A percentile compares a stretch with the other conserved stretches of the same genome.
phyloP scores from a whole-genome alignment of 805 yeast genomes.

The Candida endomychidarum region DNA sequence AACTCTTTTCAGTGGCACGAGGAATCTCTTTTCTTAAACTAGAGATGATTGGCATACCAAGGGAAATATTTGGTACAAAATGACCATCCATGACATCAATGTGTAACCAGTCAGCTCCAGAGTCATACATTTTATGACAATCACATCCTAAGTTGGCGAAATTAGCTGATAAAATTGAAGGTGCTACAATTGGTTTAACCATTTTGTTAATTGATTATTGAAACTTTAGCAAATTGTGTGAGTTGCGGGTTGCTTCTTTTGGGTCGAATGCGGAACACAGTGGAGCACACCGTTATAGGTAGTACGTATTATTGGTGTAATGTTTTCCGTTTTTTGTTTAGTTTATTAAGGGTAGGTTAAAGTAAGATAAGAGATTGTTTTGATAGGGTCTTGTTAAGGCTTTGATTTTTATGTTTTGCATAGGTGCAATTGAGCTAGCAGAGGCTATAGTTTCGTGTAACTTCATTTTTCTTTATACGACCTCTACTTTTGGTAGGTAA shows the following conservation, averaged over 20 bases:
- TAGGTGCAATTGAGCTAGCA: too few relatives aligned
- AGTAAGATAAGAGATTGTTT: too few relatives aligned
- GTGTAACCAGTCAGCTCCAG: slow-evolving; percentile 96
- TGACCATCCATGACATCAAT: slow-evolving; percentile 99
- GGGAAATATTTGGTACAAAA: slow-evolving; percentile 93
- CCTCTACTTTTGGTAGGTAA: too few relatives aligned
- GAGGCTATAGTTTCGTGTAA: too few relatives aligned
- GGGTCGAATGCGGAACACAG: slow-evolving; percentile 5
- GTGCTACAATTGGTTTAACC: slow-evolving; percentile 87
- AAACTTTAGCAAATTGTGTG: too few relatives aligned
- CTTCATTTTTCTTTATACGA: too few relatives aligned
- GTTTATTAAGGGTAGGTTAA: too few relatives aligned
- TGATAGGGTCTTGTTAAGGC: too few relatives aligned
- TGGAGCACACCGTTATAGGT: too few relatives aligned
- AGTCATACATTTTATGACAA: slow-evolving; percentile 73
- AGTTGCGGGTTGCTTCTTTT: not conserved
- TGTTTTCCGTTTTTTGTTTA: too few relatives aligned
- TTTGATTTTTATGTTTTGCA: too few relatives aligned
- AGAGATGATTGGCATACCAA: slow-evolving; percentile 88
- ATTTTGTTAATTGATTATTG: slow-evolving; percentile 31
- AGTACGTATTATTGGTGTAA: too few relatives aligned
- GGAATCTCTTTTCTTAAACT: slow-evolving; percentile 79
- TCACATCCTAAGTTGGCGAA: slow-evolving; percentile 88
- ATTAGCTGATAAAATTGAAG: slow-evolving; percentile 90
- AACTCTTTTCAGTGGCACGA: slow-evolving; percentile 48